Percentiles rank a stretch among this genome's conserved stretches.
Evolutionary conservation across 1,139 yeast genomes (phyloP).

Genomic region (Oligophagozyma castellii): DNA sequence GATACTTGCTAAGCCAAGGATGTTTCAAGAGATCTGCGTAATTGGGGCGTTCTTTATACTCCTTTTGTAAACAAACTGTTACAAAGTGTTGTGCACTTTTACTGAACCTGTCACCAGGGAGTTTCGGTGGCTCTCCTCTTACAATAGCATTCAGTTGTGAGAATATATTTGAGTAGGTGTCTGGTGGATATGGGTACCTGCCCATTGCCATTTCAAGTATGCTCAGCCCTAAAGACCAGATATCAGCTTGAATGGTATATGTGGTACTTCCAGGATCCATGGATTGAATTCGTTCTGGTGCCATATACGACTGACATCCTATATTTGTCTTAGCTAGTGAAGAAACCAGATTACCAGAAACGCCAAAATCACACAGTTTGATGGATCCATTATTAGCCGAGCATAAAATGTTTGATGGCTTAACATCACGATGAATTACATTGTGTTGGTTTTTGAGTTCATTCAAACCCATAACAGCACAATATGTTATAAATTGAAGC

Average conservation of each 20-base stretch:
- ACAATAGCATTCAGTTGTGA: conserved; percentile 92
- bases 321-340: conserved; percentile 91
- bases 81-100: conserved; percentile 77
- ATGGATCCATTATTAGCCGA: conserved; percentile 68
- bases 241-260: conserved; percentile 88
- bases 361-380: conserved; percentile 94
- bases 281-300: conserved; percentile 87
- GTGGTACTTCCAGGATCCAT: conserved; percentile 52
- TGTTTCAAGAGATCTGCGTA: conserved; percentile 61
- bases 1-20: conserved; percentile 62
- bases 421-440: conserved; percentile 92
- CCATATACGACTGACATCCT: conserved; percentile 98
- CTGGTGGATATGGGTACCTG: conserved; percentile 89
- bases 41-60: conserved; percentile 72
- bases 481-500: conserved; percentile 67
- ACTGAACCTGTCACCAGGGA: conserved; percentile 46
- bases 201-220: conserved; percentile 85
- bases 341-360: conserved; percentile 88
- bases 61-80: conserved; percentile 62
- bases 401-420: conserved; percentile 87
- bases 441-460: conserved; percentile 81
- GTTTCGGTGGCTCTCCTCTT: conserved; percentile 84
- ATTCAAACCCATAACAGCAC: conserved; percentile 71
- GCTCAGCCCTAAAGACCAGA: conserved; percentile 90
- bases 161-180: conserved; percentile 78